Evolutionary conservation across 108 stramenopile genomes (phyloP).

Genomic region (Stephanodiscus triporus): DNA sequence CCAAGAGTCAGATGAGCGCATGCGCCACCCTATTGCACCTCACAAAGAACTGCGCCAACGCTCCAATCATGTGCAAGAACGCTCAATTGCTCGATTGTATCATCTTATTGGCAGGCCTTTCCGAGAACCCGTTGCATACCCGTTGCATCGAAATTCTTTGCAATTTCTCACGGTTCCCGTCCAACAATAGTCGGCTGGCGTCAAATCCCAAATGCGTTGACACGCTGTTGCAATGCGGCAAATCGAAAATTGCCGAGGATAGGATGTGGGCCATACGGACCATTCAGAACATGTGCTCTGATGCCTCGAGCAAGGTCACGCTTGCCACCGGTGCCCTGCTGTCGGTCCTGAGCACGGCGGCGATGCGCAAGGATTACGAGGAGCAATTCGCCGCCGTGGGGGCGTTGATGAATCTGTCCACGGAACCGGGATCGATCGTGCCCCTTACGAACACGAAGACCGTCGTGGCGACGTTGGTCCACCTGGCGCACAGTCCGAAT

Average conservation of each 20-base stretch:
- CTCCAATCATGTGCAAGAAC: conserved; percentile 53
- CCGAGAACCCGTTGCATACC: conserved; percentile 71
- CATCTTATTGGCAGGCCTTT: conserved; percentile 46
- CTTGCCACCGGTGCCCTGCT: conserved; percentile 61
- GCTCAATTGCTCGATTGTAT: conserved; percentile 51
- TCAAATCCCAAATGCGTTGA: conserved; percentile 55
- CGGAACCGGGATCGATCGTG: conserved; percentile 82
- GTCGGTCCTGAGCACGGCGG: conserved; percentile 59
- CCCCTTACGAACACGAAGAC: conserved; percentile 82
- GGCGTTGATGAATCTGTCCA: conserved; percentile 76
- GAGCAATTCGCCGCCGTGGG: conserved; percentile 78
- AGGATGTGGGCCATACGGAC: conserved; percentile 73
- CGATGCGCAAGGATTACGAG: conserved; percentile 63
- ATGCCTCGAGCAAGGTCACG: conserved; percentile 59
- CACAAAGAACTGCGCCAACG: conserved; percentile 76
- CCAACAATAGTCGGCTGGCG: conserved; percentile 61
- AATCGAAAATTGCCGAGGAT: conserved; percentile 55
- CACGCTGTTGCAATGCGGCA: conserved; percentile 53
- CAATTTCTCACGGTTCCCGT: conserved; percentile 78
- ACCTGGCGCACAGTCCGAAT: conserved; percentile 71
- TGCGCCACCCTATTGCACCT: conserved; percentile 83
- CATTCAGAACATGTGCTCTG: conserved; percentile 79
- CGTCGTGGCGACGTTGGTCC: conserved; percentile 81
- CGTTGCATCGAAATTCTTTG: conserved; percentile 87
- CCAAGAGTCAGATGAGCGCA: conserved; percentile 65